Base-by-base conservation (phyloP, 2,329 filamentous ascomycete genomes). In the Fusarium transvaalense region DNA sequence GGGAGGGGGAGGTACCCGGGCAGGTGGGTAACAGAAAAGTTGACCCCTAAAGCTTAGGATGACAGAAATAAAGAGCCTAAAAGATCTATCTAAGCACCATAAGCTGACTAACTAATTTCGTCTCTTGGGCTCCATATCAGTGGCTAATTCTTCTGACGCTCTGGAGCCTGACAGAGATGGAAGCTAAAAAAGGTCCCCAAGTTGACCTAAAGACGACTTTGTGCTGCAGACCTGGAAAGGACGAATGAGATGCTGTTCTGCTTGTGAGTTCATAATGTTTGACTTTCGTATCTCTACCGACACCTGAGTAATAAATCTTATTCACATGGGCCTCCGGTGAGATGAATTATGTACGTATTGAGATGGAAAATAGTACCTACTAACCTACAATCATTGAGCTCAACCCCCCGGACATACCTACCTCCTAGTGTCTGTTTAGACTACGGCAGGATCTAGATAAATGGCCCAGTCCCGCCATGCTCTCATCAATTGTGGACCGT, bases 401-500 rank as follows among this genome's bases (percentile, higher is more conserved):
- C 13, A 35, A 45, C 13, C 50, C 38, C 27, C 25, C n/a, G 23
- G 23, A 25, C 23, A 25, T 25, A 29, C 29, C 29, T 9, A 29
- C 29, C 29, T 29, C 31, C 31, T 56, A 39, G 35, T 19, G 39
- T 23, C 29, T 42, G 13, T 29, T 58, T 54, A 58, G 43, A 68
- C 53, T 50, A 25, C 35, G 29, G 43, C 29, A 48, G 46, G 39
- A 51, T 61, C 37, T 54, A 50, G 55, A 65, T 65, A 65, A 62
- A 59, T 62, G 39, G 41, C 47, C 51, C 41, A 58, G 56, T 58
- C 53, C 61, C 66, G 39, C 66, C 37, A 47, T 19, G 34, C 32
- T 34, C 59, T 52, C 27, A 51, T 50, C 32, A 37, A 50, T 15
- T 65, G 61, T 66, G 62, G 66, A 68, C 38, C 66, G 39, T 47